Base-by-base conservation (phyloP, 2,329 filamentous ascomycete species). In the Colletotrichum brevisporum region DNA sequence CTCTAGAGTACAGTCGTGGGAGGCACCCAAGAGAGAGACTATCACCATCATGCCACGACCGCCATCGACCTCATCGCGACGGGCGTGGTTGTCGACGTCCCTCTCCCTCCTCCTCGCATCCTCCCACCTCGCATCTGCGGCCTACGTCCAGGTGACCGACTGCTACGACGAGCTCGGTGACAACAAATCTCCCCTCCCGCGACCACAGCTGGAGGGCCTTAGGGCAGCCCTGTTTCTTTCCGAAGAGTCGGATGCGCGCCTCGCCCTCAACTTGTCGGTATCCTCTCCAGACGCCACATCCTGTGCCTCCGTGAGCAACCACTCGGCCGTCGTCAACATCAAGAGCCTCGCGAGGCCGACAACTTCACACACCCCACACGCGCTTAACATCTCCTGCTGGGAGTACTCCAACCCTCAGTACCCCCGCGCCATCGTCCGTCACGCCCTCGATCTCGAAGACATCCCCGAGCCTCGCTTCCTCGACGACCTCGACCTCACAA, bases 251-350 rank as follows among this genome's bases (percentile, higher is more conserved):
- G 27, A 31, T 9, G 4, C 41, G 0, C 18, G n/a, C 27, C 16
- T 57, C 4, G 15, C 43, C n/a, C 24, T 57, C 15, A 57, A 57
- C 41, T 5, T 57, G 15, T 45, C 41, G 2, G 39, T 39, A 21
- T 45, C 39, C 24, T 57, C n/a, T 3, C 0, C 36, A 1, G 54
- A 18, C 54, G 16, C 6, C 18, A 31, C 43, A 0, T 47, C 24
- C 16, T 57, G 54, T 39, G 21, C 43, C 0, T 26, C 6, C 1
- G 0, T 57, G 1, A 8, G 12, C 3, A 13, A 31, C 15, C 4
- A 12, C 3, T 47, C 15, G 21, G 54, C 54, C 21, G 45, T 15
- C 16, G 3, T 43, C 10, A 15, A 41, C 1, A 13, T 47, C 21
- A 45, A 5, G 9, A 57, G 24, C 24, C 21, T 57, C 9, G 21